Base-by-base conservation (phyloP, 345 rosid species). In the Dimocarpus longan region DNA sequence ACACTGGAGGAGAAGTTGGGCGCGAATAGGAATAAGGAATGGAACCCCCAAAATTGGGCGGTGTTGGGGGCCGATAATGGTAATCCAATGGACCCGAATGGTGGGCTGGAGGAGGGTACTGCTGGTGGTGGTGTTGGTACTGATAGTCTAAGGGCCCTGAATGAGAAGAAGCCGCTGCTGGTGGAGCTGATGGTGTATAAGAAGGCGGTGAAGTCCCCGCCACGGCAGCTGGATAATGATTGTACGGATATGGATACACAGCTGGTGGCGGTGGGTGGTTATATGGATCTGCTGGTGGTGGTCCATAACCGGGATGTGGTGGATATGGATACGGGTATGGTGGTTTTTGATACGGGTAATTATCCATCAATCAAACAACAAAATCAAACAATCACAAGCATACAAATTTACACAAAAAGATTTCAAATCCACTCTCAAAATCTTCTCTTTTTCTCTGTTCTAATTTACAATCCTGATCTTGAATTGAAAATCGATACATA, bases 251-350 rank as follows among this genome's bases (percentile, higher is more conserved):
- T 6, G 62, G 59, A 68, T 71, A 71, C 1, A n/a, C 11, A 60
- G 24, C 21, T n/a, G 28, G 65, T 21, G 65, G 65, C 21, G 84
- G 84, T 8, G 79, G 78, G 52, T 87, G 83, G 37, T 80, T 81
- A 60, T 85, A 89, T 68, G 91, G 84, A 82, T 87, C 94, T 69
- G 87, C 79, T 54, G 93, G 88, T 46, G 93, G 88, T 68, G 93
- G 88, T 40, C 93, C 89, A 72, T 90, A 89, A 37, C 81, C 90
- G 75, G 83, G 80, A 79, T 86, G 79, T 19, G 72, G 79, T 11
- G 86, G 84, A 62, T 84, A 85, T 54, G 91, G 87, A 74, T 92
- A 85, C 42, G 85, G 88, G 66, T 89, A 91, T 32, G 81, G 81
- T 82, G 80, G 67, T 77, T 82, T 24, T 68, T 37, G 32, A 60